A percentile compares a stretch with the other conserved stretches of the same genome.
Conservation (phyloP, 805 yeast species). For the Ogataea pini region DNA sequence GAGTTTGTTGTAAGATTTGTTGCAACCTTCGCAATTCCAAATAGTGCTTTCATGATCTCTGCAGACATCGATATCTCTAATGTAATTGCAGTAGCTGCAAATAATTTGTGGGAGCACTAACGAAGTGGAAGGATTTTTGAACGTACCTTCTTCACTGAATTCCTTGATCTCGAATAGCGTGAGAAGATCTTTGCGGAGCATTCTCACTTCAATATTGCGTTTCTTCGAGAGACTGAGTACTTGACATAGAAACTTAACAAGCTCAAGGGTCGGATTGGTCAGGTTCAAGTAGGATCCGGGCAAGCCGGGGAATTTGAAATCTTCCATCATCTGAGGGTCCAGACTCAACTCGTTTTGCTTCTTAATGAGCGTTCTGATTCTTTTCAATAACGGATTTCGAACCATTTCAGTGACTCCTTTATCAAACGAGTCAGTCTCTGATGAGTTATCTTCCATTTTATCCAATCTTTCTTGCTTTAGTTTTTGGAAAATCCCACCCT, state of each 20-base stretch:
- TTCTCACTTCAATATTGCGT: conserved; percentile 69
- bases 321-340: conserved; percentile 60
- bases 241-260: conserved; percentile 74
- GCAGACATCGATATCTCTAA: conserved; percentile 81
- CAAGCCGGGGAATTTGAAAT: conserved; percentile 70
- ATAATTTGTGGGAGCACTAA: conserved; percentile 65
- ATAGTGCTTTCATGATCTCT: conserved; percentile 53
- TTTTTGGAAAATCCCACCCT: conserved; percentile 65
- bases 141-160: conserved; percentile 73
- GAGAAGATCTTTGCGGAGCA: conserved; percentile 73
- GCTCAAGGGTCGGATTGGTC: conserved; percentile 74
- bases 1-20: conserved; percentile 60
- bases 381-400: conserved; percentile 61
- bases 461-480: conserved; percentile 43
- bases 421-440: conserved; percentile 23
- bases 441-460: conserved; percentile 10
- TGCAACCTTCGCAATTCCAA: conserved; percentile 71
- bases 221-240: conserved; percentile 66
- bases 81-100: conserved; percentile 77
- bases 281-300: conserved; percentile 69
- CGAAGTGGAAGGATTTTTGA: conserved; percentile 72
- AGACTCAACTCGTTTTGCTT: conserved; percentile 74
- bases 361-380: conserved; percentile 64
- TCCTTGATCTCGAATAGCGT: conserved; percentile 78
- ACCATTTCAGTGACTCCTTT: conserved; percentile 56